Evolutionary conservation across 176 grass and related monocot genomes (phyloP).

Genomic region (Stipa capillata): DNA sequence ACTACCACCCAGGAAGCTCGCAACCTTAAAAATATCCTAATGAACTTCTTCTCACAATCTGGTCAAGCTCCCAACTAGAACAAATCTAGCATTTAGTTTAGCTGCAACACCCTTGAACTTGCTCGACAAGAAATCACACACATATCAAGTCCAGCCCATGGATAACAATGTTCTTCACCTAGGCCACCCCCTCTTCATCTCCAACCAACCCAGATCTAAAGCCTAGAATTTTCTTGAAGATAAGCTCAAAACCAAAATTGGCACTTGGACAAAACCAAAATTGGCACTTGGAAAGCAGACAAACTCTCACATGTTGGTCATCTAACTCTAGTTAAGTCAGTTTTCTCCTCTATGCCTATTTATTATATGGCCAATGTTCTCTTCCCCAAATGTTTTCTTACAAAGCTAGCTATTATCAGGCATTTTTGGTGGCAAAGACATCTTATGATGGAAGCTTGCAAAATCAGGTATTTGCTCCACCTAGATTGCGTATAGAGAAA

Average conservation of each 20-base stretch:
- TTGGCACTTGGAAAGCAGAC: too few species aligned
- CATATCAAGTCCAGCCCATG: not conserved
- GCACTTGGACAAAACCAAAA: not conserved
- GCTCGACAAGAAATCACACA: too few species aligned
- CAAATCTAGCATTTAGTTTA: not conserved
- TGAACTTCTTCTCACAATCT: not conserved
- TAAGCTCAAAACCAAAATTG: not conserved
- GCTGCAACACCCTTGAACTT: not conserved
- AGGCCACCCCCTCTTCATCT: not conserved
- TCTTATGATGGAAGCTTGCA: too few species aligned
- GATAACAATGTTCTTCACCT: not conserved
- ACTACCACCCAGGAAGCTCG: fast-evolving
- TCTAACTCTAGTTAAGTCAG: not conserved
- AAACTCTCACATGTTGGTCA: not conserved
- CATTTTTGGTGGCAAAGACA: not conserved
- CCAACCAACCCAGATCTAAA: fast-evolving
- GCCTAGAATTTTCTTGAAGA: not conserved
- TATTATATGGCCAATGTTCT: not conserved
- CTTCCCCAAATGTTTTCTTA: not conserved
- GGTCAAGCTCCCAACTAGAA: not conserved
- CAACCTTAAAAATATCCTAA: fast-evolving
- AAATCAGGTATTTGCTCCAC: too few species aligned
- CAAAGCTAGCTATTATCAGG: not conserved
- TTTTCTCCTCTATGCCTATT: not conserved
- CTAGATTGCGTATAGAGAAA: too few species aligned